Percentiles rank a stretch among this genome's conserved stretches.
Evolutionary conservation across 2,329 filamentous ascomycete species (phyloP).

Genomic region (Aspergillus fructus): DNA sequence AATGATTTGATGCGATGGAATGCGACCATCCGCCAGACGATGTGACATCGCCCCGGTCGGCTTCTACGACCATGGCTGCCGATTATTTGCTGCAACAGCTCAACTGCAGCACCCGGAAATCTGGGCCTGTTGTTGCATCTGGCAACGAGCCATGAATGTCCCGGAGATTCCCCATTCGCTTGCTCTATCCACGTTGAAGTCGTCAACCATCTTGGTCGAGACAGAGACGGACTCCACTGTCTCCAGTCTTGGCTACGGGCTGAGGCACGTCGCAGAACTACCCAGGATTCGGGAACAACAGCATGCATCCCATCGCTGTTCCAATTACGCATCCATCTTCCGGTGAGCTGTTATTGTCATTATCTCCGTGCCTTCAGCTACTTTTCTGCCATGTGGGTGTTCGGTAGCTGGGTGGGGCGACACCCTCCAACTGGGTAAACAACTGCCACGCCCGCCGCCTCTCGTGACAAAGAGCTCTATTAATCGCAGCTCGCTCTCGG

Average conservation of each 20-base stretch:
- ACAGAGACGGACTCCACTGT: background rate
- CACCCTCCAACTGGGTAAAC: slow-evolving; percentile 5
- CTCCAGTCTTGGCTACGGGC: background rate
- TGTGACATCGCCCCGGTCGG: slow-evolving; percentile 31
- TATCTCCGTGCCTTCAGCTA: background rate
- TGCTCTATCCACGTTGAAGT: background rate
- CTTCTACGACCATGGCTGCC: slow-evolving; percentile 7
- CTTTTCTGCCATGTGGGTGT: slow-evolving; percentile 20
- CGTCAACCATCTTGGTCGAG: background rate
- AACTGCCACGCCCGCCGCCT: background rate
- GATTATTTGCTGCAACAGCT: background rate
- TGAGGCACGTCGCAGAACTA: background rate
- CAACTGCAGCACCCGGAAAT: slow-evolving; percentile 3
- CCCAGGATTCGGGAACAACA: background rate
- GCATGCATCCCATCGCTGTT: background rate
- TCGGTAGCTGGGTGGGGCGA: slow-evolving; percentile 17
- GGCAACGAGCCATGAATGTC: background rate
- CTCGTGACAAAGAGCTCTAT: slow-evolving; percentile 8
- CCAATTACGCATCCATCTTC: background rate
- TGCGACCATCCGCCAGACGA: slow-evolving; percentile 38
- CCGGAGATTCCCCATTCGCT: slow-evolving; percentile 12
- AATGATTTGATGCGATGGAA: slow-evolving; percentile 19
- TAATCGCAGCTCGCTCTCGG: slow-evolving; percentile 5
- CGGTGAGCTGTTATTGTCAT: background rate
- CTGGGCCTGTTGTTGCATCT: background rate